Base-by-base conservation (phyloP, 2,329 filamentous ascomycete genomes). In the Penicillium hesseltinei region DNA sequence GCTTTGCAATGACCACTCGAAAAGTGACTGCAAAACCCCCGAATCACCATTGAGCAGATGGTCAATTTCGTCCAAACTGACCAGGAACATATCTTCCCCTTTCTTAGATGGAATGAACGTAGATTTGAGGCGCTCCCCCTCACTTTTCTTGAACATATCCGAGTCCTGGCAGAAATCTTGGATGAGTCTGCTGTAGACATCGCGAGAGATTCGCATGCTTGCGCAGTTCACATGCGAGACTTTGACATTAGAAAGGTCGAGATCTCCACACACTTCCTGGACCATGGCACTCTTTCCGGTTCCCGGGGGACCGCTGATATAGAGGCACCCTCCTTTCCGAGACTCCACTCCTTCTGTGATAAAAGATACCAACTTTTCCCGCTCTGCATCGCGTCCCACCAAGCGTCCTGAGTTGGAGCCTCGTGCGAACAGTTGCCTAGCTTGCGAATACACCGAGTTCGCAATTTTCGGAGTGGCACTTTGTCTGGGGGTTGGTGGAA, bases 271-370 rank as follows among this genome's bases (percentile, higher is more conserved):
- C 50, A 96, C 84, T 71, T 95, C 88, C 61, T 87, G 87, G 60
- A 97, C 86, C 80, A 97, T 88, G 31, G 94, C 94, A 73, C 92
- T 97, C 78, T 99, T 99, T 54, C 94, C 94, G 0, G 94, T 99
- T 11, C 94, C 94, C 2, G 94, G 94, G 4, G 94, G 94, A 0
- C 94, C 94, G 66, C 92, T 97, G 64, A 99, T 88, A 71, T 99
- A 99, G 51, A 96, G 83, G 70, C 93, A 97, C 52, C 92, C 92
- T 52, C 87, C 87, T 3, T 82, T 84, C 11, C 79, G 80, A 19
- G 83, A 74, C 9, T 83, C 79, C 5, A 87, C 78, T 64, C 86
- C 85, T 50, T 83, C 82, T 39, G 84, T 78, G 50, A 97, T 81
- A 70, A 96, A 97, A 0, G 71, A 74, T 13, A 80, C 78, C 35